Evolutionary conservation across 2,329 filamentous ascomycete species (phyloP), one percentile per base, ranked within the genome.

Genomic region (Aureobasidium sp.): DNA sequence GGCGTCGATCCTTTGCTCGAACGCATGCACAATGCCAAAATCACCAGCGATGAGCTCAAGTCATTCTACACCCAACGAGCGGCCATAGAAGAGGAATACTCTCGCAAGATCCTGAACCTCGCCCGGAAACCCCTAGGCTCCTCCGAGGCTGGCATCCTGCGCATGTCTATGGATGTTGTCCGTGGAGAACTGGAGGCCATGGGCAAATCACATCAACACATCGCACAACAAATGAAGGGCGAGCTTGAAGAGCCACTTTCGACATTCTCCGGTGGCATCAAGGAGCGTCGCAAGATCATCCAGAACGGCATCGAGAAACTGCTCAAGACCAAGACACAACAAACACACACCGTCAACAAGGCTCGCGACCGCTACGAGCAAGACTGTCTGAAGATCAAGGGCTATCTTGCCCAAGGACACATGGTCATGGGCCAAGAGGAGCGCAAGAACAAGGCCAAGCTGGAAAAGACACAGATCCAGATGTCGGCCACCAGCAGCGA

Each of bases 361-460:
- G 89, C 92, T 17, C 85, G 94, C 67, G 94, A 99, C 76, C 88
- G 88, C 55, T 99, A 95, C 73, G 94, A 99, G 76, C 93, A 99
- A 75, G 95, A 99, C 69, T 97, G 93, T 72, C 81, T 99, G 48
- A 94, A 96, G 74, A 97, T 99, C 74, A 99, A 99, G 76, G 94
- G 94, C 42, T 99, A 99, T 72, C 84, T 99, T 5, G 94, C 95
- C 4, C 94, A 99, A 76, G 94, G 94, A 11, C 95, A 99, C 74
- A 99, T 99, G 94, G 94, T 99, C 63, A 99, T 99, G 94, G 94
- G 94, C 15, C 94, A 99, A 70, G 94, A 99, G 74, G 94, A 99
- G 78, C 86, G 94, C 31, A 97, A 96, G 78, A 99, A 99, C 76
- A 99, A 99, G 78, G 92, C 93, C 25, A 97, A 96, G 76, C 83